phyloP scores from a whole-genome alignment of 768 basidiomycete species.

The Russula earlei region DNA sequence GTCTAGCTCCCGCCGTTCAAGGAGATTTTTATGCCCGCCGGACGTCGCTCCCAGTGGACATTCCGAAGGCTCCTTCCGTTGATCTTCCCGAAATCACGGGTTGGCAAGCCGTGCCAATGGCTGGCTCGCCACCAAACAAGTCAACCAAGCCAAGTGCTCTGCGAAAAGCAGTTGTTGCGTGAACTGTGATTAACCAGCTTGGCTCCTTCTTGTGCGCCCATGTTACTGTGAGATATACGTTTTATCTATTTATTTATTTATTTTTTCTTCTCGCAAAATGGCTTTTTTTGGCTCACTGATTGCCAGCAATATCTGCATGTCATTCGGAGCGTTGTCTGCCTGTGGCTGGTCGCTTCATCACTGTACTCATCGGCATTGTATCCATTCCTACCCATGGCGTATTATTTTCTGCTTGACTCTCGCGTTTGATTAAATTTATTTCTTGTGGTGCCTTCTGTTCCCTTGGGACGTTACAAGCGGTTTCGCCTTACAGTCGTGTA shows the following conservation, averaged over 20 bases:
- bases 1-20: conserved; percentile 2
- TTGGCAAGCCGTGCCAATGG: conserved; percentile 28
- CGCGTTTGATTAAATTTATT: conserved; percentile 20
- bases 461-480: conserved; percentile 16
- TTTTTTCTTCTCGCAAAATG: conserved; percentile 14
- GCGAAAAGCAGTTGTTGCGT: conserved; percentile 24
- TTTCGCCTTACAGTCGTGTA: conserved; percentile 19
- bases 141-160: conserved; percentile 21
- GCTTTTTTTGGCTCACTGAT: conserved; percentile 14
- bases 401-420: conserved; percentile 13
- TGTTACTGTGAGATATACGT: conserved; percentile 16
- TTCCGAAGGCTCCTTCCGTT: conserved; percentile 1
- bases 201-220: conserved; percentile 6
- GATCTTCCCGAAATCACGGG: conserved; percentile 29
- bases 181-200: background rate
- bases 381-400: conserved; percentile 20
- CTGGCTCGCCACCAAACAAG: conserved; percentile 22
- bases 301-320: conserved; percentile 17
- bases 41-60: conserved; percentile 21
- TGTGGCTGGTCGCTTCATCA: conserved; percentile 18
- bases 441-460: conserved; percentile 15
- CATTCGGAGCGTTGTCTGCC: conserved; percentile 18
- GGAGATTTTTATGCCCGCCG: conserved; percentile 24
- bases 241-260: conserved; percentile 23
- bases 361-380: conserved; percentile 22